Evolutionary conservation across 495 filamentous ascomycete genomes (phyloP), one percentile per base, ranked within the genome.

Genomic region (Neurospora sp.): DNA sequence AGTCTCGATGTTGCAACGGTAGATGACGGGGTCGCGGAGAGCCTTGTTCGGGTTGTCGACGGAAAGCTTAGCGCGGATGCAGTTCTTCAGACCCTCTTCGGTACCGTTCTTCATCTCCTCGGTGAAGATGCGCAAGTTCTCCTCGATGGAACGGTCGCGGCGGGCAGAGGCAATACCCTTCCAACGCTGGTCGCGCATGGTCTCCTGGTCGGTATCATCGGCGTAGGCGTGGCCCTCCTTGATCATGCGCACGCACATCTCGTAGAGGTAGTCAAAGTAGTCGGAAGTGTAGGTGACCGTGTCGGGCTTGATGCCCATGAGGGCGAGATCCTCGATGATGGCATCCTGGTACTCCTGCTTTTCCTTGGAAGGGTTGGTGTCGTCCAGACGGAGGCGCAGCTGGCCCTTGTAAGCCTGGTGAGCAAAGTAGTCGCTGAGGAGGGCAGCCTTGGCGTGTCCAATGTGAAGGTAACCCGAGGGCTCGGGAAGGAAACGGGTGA

Each of bases 381-480:
- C 94, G 76, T 98, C 94, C 74, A 97, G 93, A 69, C 94, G 90
- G 69, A 95, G 87, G 62, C 94, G 88, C 73, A 98, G 85, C 42
- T 87, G 94, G 72, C 94, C 94, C 59, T 92, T 89, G 82, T 96
- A 97, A 77, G 91, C 91, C 80, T 92, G 89, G 77, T 97, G 92
- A 15, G 94, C 94, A 74, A 97, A 97, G 87, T 94, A 97, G 79
- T 97, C 93, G 82, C 94, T 96, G 54, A 98, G 88, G 54, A 97
- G 85, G 13, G 94, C 94, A 15, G 94, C 94, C 83, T 97, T 97
- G 70, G 93, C 93, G 82, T 97, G 94, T 71, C 94, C 94, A 73
- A 97, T 96, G 82, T 97, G 94, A 39, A 97, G 89, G 76, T 97
- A 97, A 36, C 94, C 94, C 34, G 95, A 97, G 74, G 96, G 96